These are phyloP conservation scores for Eucalyptus pauciflora DNA, from an alignment of 345 rosid genomes.

Conservation along the genomic window DNA sequence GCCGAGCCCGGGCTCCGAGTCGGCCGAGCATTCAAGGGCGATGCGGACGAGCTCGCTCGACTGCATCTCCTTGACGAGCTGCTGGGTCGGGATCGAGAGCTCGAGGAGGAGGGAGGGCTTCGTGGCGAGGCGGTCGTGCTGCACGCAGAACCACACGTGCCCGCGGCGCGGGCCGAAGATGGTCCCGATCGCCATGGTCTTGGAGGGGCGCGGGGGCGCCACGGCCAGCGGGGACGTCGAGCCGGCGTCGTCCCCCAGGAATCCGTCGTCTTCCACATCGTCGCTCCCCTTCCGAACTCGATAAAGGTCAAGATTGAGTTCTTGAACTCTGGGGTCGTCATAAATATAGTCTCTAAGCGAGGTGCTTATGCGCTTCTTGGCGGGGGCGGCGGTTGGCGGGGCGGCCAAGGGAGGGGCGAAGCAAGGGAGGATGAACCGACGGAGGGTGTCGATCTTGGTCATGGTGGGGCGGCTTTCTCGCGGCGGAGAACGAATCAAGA, in stretches of 20 bases:
- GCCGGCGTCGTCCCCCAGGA: neutral
- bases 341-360: slow-evolving; percentile 52
- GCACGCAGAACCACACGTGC: slow-evolving; percentile 86
- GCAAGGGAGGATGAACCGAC: slow-evolving; percentile 69
- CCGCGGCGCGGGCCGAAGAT: slow-evolving; percentile 72
- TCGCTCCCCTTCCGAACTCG: slow-evolving; percentile 1
- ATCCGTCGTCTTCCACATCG: neutral
- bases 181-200: slow-evolving; percentile 78
- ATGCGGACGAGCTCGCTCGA: slow-evolving; percentile 52
- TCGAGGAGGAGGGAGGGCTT: slow-evolving; percentile 69
- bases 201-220: slow-evolving; percentile 44
- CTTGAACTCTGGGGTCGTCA: neutral
- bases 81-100: slow-evolving; percentile 57
- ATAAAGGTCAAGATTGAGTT: neutral
- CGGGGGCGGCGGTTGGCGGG: neutral
- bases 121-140: slow-evolving; percentile 61
- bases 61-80: slow-evolving; percentile 64
- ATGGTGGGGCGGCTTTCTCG: neutral
- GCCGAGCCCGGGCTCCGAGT: slow-evolving; percentile 19
- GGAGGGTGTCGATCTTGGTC: slow-evolving; percentile 41
- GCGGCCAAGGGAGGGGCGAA: slow-evolving; percentile 28
- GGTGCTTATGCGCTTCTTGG: slow-evolving; percentile 68
- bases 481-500: neutral
- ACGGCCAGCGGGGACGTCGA: neutral
- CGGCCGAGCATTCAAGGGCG: slow-evolving; percentile 50